Base-by-base conservation (phyloP, 139 green algal species). In the Mychonastes homosphaera region DNA sequence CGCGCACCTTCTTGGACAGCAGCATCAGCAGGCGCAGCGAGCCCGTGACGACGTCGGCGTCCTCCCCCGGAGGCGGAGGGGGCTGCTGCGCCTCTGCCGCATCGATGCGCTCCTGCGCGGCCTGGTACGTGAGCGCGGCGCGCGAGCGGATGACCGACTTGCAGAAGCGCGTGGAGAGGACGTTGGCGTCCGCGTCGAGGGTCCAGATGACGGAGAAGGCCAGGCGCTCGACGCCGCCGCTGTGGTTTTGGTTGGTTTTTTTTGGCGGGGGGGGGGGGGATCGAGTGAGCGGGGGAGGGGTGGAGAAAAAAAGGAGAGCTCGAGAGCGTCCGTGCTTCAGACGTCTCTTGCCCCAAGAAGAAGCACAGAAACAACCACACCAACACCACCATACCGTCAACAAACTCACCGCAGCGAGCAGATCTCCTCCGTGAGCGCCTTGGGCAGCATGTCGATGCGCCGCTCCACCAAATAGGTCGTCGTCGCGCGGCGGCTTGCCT, bases 391-490 rank as follows among this genome's bases (percentile, higher is more conserved):
- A 56, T 30, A 55, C 19, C 9, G 23, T n/a, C 33, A 13, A 55
- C 9, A 32, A 13, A 35, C 47, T 23, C 64, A 76, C 73, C 66
- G 68, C 2, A 85, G 36, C 10, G 71, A 86, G 80, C 91, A 97
- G 27, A 98, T 92, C 62, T 97, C 83, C 69, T 97, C 91, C 0
- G 82, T 94, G 21, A 95, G 76, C 4, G 87, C 75, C 67, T 89
- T 92, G 46, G 88, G 88, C 41, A 96, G 75, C 88, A 96, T 96
- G 72, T 92, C 84, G 9, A 96, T 88, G n/a, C 86, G 73, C 8
- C 81, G 73, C 54, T 92, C 33, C 63, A 95, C 87, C 56, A 95
- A 70, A 67, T 95, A 95, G 5, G 73, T 71, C 0, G 80, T 89
- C 4, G 87, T 94, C 21, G 69, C 78, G 9, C 87, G 62, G 19